phyloP scores from a whole-genome alignment of 495 filamentous ascomycete genomes.

The Oleoguttula mirabilis region DNA sequence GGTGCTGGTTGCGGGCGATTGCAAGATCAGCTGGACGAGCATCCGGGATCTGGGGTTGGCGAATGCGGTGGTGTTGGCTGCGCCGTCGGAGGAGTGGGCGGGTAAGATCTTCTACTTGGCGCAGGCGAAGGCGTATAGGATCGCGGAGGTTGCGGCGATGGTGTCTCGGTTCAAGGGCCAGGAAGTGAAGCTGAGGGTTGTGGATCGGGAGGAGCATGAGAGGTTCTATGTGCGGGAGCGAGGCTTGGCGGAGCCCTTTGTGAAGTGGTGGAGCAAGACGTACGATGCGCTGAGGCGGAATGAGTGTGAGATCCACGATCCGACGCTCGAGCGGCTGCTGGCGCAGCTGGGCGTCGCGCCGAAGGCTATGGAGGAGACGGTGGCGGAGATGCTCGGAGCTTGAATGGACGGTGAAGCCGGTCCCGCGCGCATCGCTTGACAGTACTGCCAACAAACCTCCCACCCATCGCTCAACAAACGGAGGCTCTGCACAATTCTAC shows the following conservation, averaged over 20 bases:
- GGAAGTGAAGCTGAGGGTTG: slow-evolving; percentile 28
- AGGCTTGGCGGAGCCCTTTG: slow-evolving; percentile 25
- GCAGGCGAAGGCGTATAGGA: slow-evolving; percentile 22
- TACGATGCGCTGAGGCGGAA: slow-evolving; percentile 34
- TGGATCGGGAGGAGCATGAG: slow-evolving; percentile 31
- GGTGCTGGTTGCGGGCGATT: slow-evolving; percentile 32
- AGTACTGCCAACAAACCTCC: too few species aligned
- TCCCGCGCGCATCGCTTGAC: too few species aligned
- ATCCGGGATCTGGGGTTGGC: slow-evolving; percentile 36
- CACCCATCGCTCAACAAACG: too few species aligned
- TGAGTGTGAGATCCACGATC: slow-evolving; percentile 35
- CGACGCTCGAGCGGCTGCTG: slow-evolving; percentile 31
- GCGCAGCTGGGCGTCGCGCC: slow-evolving; percentile 27
- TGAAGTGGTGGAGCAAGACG: slow-evolving; percentile 37
- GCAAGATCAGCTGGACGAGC: slow-evolving; percentile 33
- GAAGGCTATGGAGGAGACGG: slow-evolving; percentile 26
- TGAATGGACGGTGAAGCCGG: too few species aligned
- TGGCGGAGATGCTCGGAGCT: slow-evolving; percentile 15
- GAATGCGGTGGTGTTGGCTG: slow-evolving; percentile 29
- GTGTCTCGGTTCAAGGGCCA: slow-evolving; percentile 25
- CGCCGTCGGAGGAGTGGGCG: slow-evolving; percentile 21
- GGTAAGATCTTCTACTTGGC: slow-evolving; percentile 33
- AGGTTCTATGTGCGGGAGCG: slow-evolving; percentile 30
- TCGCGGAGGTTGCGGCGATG: slow-evolving; percentile 29
- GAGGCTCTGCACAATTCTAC: too few species aligned